Evolutionary conservation across 2,329 filamentous ascomycete species (phyloP), one percentile per base, ranked within the genome.

Genomic region (Colletotrichum destructivum): DNA sequence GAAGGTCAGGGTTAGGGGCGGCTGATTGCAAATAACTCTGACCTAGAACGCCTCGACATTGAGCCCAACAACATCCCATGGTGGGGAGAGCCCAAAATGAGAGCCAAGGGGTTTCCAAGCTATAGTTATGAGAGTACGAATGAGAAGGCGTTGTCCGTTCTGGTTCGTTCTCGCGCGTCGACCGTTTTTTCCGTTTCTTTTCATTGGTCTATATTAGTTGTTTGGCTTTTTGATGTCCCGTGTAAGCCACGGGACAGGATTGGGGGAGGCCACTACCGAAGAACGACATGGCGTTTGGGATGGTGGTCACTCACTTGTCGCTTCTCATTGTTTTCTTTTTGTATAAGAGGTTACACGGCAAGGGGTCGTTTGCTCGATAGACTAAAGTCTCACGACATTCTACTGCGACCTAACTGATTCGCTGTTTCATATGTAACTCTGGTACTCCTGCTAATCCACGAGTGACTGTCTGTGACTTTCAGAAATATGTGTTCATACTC

Each of bases 281-380:
- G 8, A 31, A 11, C 21, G n/a, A 18, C n/a, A 16, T 12, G 13
- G 47, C 7, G 12, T 52, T 2, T 16, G 8, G 38, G 46, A 62
- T 52, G 31, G 15, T 15, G 11, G 26, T 26, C 0, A 26, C n/a
- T 21, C 21, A 9, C 26, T 12, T 15, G 18, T 18, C 15, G 18
- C 21, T 61, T 31, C n/a, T 15, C 3, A 13, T 21, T 26, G 46
- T 40, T 11, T 26, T 51, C 13, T 18, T 12, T 51, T 7, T 51
- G 18, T 51, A 62, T 8, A 2, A 35, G 31, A 23, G n/a, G 18
- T n/a, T 16, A 6, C 12, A 23, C 8, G 35, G 16, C 46, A 46
- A n/a, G 31, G 31, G 11, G n/a, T 52, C 13, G 38, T 42, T 62
- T 52, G 16, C 21, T 52, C 23, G 60, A 52, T 62, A 62, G 60